Base-by-base conservation (phyloP, 345 rosid genomes). In the Salix brachista region DNA sequence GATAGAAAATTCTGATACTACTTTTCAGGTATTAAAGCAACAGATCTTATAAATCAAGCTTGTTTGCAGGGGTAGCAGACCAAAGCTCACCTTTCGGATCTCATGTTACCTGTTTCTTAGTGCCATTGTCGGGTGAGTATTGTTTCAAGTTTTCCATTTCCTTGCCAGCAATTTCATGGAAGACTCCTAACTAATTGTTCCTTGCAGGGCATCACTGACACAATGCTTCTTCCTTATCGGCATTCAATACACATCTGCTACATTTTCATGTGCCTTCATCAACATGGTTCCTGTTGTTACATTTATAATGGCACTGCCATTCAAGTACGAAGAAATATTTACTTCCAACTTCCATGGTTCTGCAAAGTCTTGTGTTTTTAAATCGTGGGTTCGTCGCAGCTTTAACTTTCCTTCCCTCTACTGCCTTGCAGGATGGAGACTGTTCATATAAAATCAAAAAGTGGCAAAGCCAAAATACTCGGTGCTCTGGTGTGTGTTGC, bases 281-380 rank as follows among this genome's bases (percentile, higher is more conserved):
- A 91, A 91, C 84, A 75, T 89, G 86, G 90, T 87, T 34, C 92
- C 92, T 6, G 91, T 89, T 32, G 41, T 86, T 74, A 91, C 94
- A 16, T 91, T 89, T 72, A 36, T 88, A 60, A 84, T 86, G 88
- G 90, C 92, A 50, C 54, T 91, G 48, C 91, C 90, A 46, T 83
- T 89, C 70, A 76, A 92, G 94, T 89, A 90, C 48, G 70, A 6
- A 75, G 19, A 54, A 10, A 6, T 52, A 73, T 44, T 66, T 67
- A 34, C 48, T 70, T 71, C 16, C 42, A 12, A 4, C 30, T 23
- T 44, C 28, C 21, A 26, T 28, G 26, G 36, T 42, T 61, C 41
- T 4, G 46, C 19, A 34, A 68, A n/a, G 50, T 36, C 18, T 21
- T 6, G 18, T 70, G 52, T 7, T 21, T 28, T 37, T 26, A 16